phyloP scores from a whole-genome alignment of 345 rosid species.

The Laguncularia racemosa region DNA sequence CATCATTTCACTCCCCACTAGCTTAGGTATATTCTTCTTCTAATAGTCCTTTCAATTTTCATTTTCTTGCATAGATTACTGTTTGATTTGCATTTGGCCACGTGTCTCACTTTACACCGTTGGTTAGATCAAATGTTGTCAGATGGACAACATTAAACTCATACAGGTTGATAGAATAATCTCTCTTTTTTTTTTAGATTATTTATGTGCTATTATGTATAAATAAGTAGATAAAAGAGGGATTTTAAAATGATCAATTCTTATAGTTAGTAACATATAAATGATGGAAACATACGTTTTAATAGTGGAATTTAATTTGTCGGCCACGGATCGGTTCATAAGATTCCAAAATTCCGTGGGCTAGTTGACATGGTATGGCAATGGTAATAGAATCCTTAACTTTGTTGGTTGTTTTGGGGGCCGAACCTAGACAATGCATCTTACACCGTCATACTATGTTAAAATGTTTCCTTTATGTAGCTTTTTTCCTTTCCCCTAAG shows the following conservation, averaged over 20 bases:
- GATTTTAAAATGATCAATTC: too few species aligned
- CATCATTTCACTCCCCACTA: slow-evolving; percentile 47
- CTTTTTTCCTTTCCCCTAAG: background rate
- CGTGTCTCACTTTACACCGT: slow-evolving; percentile 38
- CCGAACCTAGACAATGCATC: slow-evolving; percentile 22
- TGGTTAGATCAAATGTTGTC: background rate
- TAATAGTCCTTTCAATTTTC: background rate
- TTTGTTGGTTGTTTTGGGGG: slow-evolving; percentile 44
- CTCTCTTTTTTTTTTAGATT: too few species aligned
- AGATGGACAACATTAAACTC: too few species aligned
- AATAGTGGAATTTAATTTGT: too few species aligned
- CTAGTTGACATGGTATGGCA: slow-evolving; percentile 18
- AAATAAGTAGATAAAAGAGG: too few species aligned
- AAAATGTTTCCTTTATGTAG: background rate
- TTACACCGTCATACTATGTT: too few species aligned
- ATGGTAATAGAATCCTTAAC: background rate
- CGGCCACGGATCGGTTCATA: too few species aligned
- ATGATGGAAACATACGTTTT: too few species aligned
- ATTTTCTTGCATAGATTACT: background rate
- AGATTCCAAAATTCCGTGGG: too few species aligned
- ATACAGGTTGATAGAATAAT: too few species aligned
- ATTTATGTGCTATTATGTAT: too few species aligned
- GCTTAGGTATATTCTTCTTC: slow-evolving; percentile 24
- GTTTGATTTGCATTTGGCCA: slow-evolving; percentile 46
- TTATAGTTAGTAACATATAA: too few species aligned